phyloP scores from a whole-genome alignment of 1,139 yeast genomes.

The Geotrichum klebahnii region DNA sequence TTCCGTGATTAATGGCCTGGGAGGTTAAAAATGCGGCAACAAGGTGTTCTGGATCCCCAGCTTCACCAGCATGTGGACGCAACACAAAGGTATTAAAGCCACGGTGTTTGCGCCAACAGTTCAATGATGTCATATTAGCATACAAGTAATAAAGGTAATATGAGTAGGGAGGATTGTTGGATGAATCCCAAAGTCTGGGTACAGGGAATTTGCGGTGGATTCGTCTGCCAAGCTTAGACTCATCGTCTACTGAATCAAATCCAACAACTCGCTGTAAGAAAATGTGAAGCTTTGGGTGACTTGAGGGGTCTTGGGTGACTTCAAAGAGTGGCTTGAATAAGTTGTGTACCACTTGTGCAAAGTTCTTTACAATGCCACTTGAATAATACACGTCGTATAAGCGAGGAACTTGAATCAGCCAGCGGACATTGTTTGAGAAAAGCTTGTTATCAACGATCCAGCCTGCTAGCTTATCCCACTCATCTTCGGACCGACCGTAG shows the following conservation, averaged over 20 bases:
- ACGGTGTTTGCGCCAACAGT: constrained; percentile 69
- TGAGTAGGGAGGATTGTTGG: constrained; percentile 92
- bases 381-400: constrained; percentile 84
- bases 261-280: constrained; percentile 94
- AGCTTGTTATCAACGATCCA: constrained; percentile 95
- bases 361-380: constrained; percentile 63
- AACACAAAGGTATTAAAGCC: constrained; percentile 84
- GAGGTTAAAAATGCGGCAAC: constrained; percentile 85
- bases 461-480: constrained; percentile 92
- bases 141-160: constrained; percentile 86
- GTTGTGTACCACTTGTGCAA: constrained; percentile 73
- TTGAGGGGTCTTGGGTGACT: constrained; percentile 75
- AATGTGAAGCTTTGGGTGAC: constrained; percentile 83
- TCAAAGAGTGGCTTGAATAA: constrained; percentile 88
- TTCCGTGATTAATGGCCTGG: constrained; percentile 94
- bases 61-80: constrained; percentile 98
- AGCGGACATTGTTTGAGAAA: constrained; percentile 88
- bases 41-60: constrained; percentile 97
- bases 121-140: constrained; percentile 80
- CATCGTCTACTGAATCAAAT: constrained; percentile 97
- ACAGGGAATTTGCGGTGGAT: constrained; percentile 76
- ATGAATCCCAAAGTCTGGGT: constrained; percentile 73
- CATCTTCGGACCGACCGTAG: constrained; percentile 82
- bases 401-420: constrained; percentile 95
- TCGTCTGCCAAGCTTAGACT: constrained; percentile 82